Evolutionary conservation across 2,329 filamentous ascomycete species (phyloP).

Genomic region (Fusarium nodosum): DNA sequence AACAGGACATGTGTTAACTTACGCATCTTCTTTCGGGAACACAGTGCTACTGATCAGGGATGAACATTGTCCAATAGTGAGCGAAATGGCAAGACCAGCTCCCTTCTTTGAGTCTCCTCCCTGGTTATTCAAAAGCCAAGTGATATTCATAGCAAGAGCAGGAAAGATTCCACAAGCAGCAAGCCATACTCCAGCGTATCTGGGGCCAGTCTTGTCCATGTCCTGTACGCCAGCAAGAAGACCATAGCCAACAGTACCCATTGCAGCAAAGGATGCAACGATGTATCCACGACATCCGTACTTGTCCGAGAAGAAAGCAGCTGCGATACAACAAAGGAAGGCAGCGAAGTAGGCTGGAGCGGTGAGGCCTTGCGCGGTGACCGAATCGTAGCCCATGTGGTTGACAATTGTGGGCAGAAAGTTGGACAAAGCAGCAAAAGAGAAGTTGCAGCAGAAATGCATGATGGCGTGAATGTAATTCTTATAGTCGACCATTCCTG

Average conservation of each 20-base stretch:
- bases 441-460: slow-evolving; percentile 44
- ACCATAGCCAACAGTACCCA: slow-evolving; percentile 4
- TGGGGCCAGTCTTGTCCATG: not conserved
- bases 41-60: slow-evolving; percentile 37
- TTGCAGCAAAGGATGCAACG: not conserved
- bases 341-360: slow-evolving; percentile 24
- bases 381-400: slow-evolving; percentile 16
- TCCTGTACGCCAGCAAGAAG: slow-evolving; percentile 15
- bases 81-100: slow-evolving; percentile 9
- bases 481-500: slow-evolving; percentile 31
- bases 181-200: slow-evolving; percentile 38
- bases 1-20: fast-evolving
- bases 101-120: slow-evolving; percentile 36
- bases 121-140: slow-evolving; percentile 37
- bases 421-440: slow-evolving; percentile 35
- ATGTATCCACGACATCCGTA: slow-evolving; percentile 31
- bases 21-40: slow-evolving; percentile 35
- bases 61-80: slow-evolving; percentile 31
- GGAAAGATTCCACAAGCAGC: slow-evolving; percentile 32
- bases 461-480: slow-evolving; percentile 38
- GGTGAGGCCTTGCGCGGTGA: slow-evolving; percentile 28
- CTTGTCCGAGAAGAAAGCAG: slow-evolving; percentile 31
- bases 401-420: slow-evolving; percentile 37
- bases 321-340: slow-evolving; percentile 17
- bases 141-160: slow-evolving; percentile 17